Base-by-base conservation (phyloP, 2,329 filamentous ascomycete genomes). In the Sclerotinia trifoliorum region DNA sequence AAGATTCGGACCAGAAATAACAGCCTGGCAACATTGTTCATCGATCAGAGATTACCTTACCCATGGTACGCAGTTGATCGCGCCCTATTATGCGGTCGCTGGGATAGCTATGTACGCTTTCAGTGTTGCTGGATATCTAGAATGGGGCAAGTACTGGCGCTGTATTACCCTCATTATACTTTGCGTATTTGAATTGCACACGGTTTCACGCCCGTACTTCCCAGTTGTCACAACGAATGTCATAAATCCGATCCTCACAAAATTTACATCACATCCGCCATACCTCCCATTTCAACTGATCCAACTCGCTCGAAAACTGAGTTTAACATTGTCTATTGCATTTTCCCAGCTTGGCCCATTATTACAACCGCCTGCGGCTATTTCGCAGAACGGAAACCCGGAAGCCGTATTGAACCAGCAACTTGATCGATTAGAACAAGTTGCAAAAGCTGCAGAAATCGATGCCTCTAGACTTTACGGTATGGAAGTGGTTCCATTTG, bases 251-350 rank as follows among this genome's bases (percentile, higher is more conserved):
- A 58, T 83, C 61, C 74, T 78, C 24, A 73, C 73, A 26, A 75
- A 69, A 19, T 74, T 78, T 51, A 79, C 80, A 21, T 73, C 74
- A 10, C 84, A 87, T 67, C 81, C 85, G 4, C 85, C 90, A 4
- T 91, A 90, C 72, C 84, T 98, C 5, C 94, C 94, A 2, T 99
- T 95, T 77, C 94, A 99, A 80, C 82, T 91, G 73, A 85, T 97
- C 68, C 81, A 84, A 19, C 85, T 98, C 8, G 86, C 90, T 7
- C 88, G 94, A 70, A 92, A 92, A 77, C 81, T 92, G 29, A 87
- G 88, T 21, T 81, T 98, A 64, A 94, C 93, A 2, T 80, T 92
- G 35, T 94, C 92, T 79, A 92, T 96, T 72, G 94, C 92, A 63
- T 86, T 96, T 68, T 89, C 89, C 7, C 93, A 96, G 79, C 85